phyloP scores from a whole-genome alignment of 129 eudicot genomes.

The Ambrosia artemisiifolia region DNA sequence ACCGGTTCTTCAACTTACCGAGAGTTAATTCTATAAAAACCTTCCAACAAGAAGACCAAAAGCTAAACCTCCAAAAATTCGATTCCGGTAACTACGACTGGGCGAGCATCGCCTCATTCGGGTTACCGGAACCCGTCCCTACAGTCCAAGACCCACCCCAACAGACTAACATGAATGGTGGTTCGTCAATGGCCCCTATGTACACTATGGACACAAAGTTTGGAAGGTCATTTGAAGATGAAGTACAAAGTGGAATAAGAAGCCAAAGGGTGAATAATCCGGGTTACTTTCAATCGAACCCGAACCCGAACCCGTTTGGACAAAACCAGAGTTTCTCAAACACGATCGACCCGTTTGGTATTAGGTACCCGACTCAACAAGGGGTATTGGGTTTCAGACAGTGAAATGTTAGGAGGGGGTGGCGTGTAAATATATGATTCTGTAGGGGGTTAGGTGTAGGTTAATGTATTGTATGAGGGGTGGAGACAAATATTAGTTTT shows the following conservation, averaged over 20 bases:
- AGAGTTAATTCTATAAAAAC: conserved; percentile 50
- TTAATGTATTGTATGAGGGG: background rate
- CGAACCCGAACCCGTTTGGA: conserved; percentile 25
- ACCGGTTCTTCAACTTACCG: conserved; percentile 52
- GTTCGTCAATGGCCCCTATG: conserved; percentile 37
- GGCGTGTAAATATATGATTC: conserved; percentile 50
- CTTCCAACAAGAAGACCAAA: conserved; percentile 43
- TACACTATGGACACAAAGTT: conserved; percentile 37
- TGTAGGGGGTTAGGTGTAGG: conserved; percentile 31
- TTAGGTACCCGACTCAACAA: conserved; percentile 51
- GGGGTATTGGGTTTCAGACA: conserved; percentile 48
- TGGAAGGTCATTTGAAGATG: conserved; percentile 48
- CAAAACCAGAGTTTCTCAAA: conserved; percentile 20
- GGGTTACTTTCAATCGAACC: conserved; percentile 38
- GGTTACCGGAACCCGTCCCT: conserved; percentile 50
- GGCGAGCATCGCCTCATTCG: conserved; percentile 67
- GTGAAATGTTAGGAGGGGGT: conserved; percentile 26
- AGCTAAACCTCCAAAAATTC: conserved; percentile 48
- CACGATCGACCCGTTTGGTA: conserved; percentile 58
- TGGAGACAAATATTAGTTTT: background rate
- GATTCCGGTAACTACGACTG: conserved; percentile 77
- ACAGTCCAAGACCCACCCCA: conserved; percentile 27
- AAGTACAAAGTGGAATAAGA: conserved; percentile 71
- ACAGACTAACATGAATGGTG: conserved; percentile 29
- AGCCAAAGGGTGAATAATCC: conserved; percentile 39